phyloP scores from a whole-genome alignment of 2,329 filamentous ascomycete species.

The Sordariomycetes sp. region DNA sequence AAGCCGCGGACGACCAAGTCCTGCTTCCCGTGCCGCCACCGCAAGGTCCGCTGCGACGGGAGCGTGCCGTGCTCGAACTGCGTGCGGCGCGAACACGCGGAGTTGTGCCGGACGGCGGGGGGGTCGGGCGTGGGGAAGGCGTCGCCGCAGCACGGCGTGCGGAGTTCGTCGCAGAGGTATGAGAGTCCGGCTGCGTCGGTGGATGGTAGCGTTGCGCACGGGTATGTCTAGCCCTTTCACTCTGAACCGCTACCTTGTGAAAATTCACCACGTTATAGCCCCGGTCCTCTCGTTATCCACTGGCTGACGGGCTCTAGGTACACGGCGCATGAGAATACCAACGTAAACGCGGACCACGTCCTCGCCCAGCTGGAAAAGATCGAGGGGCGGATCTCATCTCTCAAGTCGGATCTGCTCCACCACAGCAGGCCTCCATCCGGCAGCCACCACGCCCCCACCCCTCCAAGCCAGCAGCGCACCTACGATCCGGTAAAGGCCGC shows the following conservation, averaged over 20 bases:
- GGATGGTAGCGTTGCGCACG: neutral
- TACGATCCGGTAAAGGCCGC: neutral
- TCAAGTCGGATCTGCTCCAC: slow-evolving; percentile 1
- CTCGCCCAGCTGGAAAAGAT: neutral
- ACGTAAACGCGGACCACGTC: neutral
- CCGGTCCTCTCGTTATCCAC: no score
- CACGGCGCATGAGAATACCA: neutral
- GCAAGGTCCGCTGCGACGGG: slow-evolving; percentile 3
- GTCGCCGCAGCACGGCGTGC: neutral
- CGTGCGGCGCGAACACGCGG: slow-evolving; percentile 1
- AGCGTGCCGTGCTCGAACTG: slow-evolving; percentile 2
- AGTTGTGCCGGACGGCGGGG: neutral
- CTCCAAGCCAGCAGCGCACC: neutral
- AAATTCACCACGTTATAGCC: neutral
- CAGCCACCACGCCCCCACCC: neutral
- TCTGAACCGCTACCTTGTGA: neutral
- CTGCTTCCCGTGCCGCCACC: slow-evolving; percentile 2
- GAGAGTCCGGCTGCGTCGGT: neutral
- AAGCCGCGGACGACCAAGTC: slow-evolving; percentile 2
- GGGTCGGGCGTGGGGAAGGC: neutral
- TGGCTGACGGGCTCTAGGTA: neutral
- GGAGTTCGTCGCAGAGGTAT: neutral
- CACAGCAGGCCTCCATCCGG: neutral
- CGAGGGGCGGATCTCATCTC: neutral
- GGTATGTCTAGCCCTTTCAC: neutral